phyloP scores from a whole-genome alignment of 148 eudicot species.

The Drosera capensis region DNA sequence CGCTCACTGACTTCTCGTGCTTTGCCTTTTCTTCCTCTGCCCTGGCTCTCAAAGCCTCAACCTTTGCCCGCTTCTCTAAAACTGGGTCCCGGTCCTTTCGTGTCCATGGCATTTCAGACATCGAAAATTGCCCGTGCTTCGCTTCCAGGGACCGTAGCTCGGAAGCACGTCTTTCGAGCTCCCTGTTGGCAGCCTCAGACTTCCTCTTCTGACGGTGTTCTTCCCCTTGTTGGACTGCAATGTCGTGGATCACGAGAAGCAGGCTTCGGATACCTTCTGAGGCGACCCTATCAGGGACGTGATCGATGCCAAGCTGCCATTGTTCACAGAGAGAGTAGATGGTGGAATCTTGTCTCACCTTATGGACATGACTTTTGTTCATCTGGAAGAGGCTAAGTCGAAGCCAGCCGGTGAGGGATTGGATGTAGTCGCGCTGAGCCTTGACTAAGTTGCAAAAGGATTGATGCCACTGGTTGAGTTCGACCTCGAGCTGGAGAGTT shows the following conservation, averaged over 20 bases:
- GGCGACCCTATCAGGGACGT: slow-evolving; percentile 79
- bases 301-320: slow-evolving; percentile 67
- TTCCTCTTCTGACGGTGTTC: slow-evolving; percentile 77
- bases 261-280: slow-evolving; percentile 75
- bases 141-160: slow-evolving; percentile 44
- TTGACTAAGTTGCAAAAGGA: slow-evolving; percentile 65
- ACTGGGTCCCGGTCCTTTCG: slow-evolving; percentile 37
- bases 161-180: slow-evolving; percentile 51
- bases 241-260: slow-evolving; percentile 43
- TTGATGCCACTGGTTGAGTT: slow-evolving; percentile 84
- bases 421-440: slow-evolving; percentile 63
- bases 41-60: slow-evolving; percentile 39
- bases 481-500: slow-evolving; percentile 77
- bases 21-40: slow-evolving; percentile 80
- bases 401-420: slow-evolving; percentile 84
- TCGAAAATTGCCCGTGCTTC: slow-evolving; percentile 44
- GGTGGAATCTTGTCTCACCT: slow-evolving; percentile 47
- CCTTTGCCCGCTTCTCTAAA: slow-evolving; percentile 48
- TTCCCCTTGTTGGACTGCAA: slow-evolving; percentile 61
- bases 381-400: slow-evolving; percentile 85
- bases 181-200: slow-evolving; percentile 50
- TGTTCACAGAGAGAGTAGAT: slow-evolving; percentile 82
- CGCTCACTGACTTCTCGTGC: slow-evolving; percentile 60
- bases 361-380: slow-evolving; percentile 27
- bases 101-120: slow-evolving; percentile 16